A percentile compares a stretch with the other conserved stretches of the same genome.
These are phyloP conservation scores for Lactifluus piperatus DNA, from an alignment of 768 basidiomycete genomes.

Conservation along the genomic window DNA sequence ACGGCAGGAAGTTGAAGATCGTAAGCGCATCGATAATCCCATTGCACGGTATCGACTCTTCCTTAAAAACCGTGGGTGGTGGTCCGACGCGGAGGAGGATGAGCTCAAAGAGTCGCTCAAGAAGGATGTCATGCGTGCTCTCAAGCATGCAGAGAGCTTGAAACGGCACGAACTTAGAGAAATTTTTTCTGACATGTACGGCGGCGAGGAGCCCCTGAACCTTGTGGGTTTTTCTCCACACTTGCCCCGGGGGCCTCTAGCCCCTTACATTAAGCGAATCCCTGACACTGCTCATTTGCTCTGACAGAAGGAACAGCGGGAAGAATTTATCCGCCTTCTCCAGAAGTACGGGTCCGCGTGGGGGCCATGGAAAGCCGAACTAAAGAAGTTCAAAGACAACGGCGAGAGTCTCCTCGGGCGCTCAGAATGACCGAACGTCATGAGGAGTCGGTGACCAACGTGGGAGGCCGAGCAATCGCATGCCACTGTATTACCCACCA, in stretches of 20 bases:
- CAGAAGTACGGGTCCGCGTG: slow-evolving; percentile 81
- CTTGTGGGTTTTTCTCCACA: slow-evolving; percentile 43
- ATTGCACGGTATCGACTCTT: slow-evolving; percentile 77
- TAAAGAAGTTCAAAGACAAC: slow-evolving; percentile 64
- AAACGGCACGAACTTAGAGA: slow-evolving; percentile 65
- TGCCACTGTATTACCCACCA: neutral
- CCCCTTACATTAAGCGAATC: neutral
- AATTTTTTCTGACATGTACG: slow-evolving; percentile 84
- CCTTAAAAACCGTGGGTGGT: slow-evolving; percentile 80
- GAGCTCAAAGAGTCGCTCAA: slow-evolving; percentile 59
- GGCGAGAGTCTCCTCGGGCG: slow-evolving; percentile 35
- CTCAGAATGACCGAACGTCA: neutral
- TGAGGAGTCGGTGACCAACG: neutral
- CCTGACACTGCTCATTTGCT: slow-evolving; percentile 8
- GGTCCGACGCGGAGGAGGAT: slow-evolving; percentile 68
- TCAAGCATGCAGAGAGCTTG: slow-evolving; percentile 66
- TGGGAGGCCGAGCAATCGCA: neutral
- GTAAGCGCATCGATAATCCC: slow-evolving; percentile 87
- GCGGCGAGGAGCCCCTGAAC: slow-evolving; percentile 77
- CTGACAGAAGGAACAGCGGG: slow-evolving; percentile 69
- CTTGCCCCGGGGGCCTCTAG: neutral
- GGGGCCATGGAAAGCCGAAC: slow-evolving; percentile 80
- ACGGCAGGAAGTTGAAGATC: slow-evolving; percentile 83
- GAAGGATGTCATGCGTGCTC: slow-evolving; percentile 66
- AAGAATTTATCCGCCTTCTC: slow-evolving; percentile 63